Evolutionary conservation across 345 rosid genomes (phyloP).

Genomic region (Kandelia obovata): DNA sequence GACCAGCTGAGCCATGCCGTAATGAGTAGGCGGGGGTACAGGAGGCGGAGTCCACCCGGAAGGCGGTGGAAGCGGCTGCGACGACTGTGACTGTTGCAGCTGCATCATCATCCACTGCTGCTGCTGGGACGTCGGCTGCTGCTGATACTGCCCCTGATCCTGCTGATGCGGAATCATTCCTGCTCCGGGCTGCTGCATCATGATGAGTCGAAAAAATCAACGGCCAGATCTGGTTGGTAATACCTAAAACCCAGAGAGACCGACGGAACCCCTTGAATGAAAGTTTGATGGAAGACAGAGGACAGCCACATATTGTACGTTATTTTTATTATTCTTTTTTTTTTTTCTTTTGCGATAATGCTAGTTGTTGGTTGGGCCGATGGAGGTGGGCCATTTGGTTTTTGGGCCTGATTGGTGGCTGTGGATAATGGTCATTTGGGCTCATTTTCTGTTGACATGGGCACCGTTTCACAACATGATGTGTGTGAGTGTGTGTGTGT

Average conservation of each 20-base stretch:
- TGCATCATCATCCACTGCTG: slow-evolving; percentile 66
- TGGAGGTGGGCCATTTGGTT: too few relatives aligned
- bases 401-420: too few relatives aligned
- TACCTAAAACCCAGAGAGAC: neutral
- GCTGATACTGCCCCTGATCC: slow-evolving; percentile 48
- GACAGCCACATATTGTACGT: too few relatives aligned
- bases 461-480: too few relatives aligned
- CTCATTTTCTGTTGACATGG: too few relatives aligned
- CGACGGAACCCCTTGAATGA: too few relatives aligned
- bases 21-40: slow-evolving; percentile 57
- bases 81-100: slow-evolving; percentile 49
- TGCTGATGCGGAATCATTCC: slow-evolving; percentile 36
- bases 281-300: too few relatives aligned
- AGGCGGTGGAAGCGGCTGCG: slow-evolving; percentile 62
- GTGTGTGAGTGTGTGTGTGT: too few relatives aligned
- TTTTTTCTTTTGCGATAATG: too few relatives aligned
- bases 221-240: neutral
- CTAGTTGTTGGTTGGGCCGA: too few relatives aligned
- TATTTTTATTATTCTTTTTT: too few relatives aligned
- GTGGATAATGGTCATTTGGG: too few relatives aligned
- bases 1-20: slow-evolving; percentile 16
- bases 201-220: neutral
- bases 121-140: slow-evolving; percentile 14
- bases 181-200: slow-evolving; percentile 81
- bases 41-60: slow-evolving; percentile 79